Evolutionary conservation across 2,329 filamentous ascomycete genomes (phyloP).

Genomic region (Graphilbum fragrans): DNA sequence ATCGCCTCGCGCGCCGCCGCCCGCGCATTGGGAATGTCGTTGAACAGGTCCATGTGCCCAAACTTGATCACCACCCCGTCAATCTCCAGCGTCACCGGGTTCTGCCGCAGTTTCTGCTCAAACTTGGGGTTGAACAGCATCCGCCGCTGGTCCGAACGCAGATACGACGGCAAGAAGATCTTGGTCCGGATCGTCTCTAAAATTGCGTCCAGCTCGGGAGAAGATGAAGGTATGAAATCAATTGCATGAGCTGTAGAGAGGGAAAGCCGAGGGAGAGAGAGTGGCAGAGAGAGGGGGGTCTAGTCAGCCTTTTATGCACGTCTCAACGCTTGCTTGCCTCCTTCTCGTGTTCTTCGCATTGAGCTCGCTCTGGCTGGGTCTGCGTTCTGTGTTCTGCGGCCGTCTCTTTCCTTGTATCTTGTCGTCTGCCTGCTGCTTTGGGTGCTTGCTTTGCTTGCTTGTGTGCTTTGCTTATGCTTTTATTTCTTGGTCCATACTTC

Average conservation of each 20-base stretch:
- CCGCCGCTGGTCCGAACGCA: constrained; percentile 38
- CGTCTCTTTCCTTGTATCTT: no score
- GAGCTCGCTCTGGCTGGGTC: no score
- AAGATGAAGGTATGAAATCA: constrained; percentile 37
- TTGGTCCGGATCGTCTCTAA: constrained; percentile 42
- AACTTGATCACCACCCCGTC: constrained; percentile 43
- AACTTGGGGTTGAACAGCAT: constrained; percentile 36
- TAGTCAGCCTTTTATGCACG: no score
- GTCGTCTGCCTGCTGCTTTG: no score
- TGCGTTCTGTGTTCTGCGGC: no score
- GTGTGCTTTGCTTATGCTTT: no score
- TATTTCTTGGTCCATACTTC: no score
- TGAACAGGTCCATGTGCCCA: constrained; percentile 28
- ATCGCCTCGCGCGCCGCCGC: constrained; percentile 25
- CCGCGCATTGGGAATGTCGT: constrained; percentile 29
- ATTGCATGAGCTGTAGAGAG: constrained; percentile 19
- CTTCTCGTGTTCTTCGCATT: no score
- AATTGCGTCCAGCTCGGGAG: constrained; percentile 37
- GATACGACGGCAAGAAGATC: constrained; percentile 50
- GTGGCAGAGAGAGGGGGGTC: background rate
- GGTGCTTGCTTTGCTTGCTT: no score
- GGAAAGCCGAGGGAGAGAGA: background rate
- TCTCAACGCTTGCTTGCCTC: no score
- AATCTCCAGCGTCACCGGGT: constrained; percentile 46
- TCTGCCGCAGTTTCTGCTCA: constrained; percentile 34